Evolutionary conservation across 495 filamentous ascomycete genomes (phyloP).

Genomic region (Arthonia radiata): DNA sequence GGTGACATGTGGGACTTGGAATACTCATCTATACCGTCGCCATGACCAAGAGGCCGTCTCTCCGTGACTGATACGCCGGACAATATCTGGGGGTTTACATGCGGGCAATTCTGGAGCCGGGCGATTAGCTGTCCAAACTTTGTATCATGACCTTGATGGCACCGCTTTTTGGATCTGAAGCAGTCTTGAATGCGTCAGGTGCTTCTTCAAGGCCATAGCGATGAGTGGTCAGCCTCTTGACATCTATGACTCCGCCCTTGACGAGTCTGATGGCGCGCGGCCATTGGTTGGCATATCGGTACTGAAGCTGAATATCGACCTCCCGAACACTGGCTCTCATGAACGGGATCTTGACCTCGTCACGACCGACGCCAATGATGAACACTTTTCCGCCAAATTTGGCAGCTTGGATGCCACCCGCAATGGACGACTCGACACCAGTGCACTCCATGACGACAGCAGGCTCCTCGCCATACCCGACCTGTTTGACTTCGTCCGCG

Average conservation of each 20-base stretch:
- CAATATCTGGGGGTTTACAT: no score
- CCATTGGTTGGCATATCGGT: constrained; percentile 90
- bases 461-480: constrained; percentile 47
- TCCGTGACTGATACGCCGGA: no score
- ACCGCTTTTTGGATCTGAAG: constrained; percentile 65
- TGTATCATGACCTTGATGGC: constrained; percentile 91
- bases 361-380: constrained; percentile 78
- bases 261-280: constrained; percentile 74
- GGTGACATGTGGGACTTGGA: no score
- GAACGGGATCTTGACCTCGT: constrained; percentile 82
- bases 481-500: constrained; percentile 35
- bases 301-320: constrained; percentile 87
- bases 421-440: constrained; percentile 71
- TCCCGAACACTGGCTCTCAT: constrained; percentile 77
- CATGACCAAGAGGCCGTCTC: no score
- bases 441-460: constrained; percentile 70
- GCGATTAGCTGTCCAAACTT: no score
- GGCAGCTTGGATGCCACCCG: constrained; percentile 61
- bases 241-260: constrained; percentile 53
- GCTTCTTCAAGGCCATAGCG: constrained; percentile 68
- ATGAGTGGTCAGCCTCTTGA: constrained; percentile 67
- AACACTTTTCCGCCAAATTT: constrained; percentile 90
- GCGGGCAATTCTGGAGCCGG: no score
- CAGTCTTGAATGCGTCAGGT: constrained; percentile 66
- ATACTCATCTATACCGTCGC: no score